Base-by-base conservation (phyloP, 257 asterid genomes). In the Petunia axillaris region DNA sequence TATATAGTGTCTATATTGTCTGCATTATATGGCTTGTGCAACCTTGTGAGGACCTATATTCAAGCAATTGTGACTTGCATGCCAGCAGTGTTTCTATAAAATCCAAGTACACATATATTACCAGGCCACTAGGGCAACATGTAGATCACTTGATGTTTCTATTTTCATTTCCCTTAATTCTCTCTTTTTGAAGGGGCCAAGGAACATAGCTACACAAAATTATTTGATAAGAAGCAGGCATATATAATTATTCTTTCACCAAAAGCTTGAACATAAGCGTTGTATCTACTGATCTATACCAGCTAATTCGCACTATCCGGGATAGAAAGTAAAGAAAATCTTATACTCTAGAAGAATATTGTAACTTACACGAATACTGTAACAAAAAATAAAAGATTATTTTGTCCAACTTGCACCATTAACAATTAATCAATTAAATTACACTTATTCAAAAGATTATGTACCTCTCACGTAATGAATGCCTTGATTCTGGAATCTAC, bases 401-500 rank as follows among this genome's bases (percentile, higher is more conserved):
- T 40, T 41, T 66, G 36, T 13, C 52, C 75, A 15, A 67, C 54
- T 67, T 67, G 75, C 38, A 67, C 54, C 75, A 41, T n/a, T 40
- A 15, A 66, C 14, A 66, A 15, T 2, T 66, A 66, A 66, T 66
- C 41, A 66, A 16, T 66, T 40, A 66, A 66, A 40, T 14, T 66
- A 6, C 37, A 15, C 53, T 40, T 41, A 67, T 41, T 48, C 54
- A 41, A 67, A 67, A 4, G 35, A 66, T 41, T 15, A 15, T 15
- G 37, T 25, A 39, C 3, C 25, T 0, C 25, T 25, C 25, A 25
- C 0, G 25, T 25, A 25, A 25, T 25, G 25, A 25, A 25, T 25
- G 25, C 25, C 10, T 38, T 38, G 40, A 43, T 64, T 65, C 36
- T 65, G 8, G 7, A 14, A 39, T 65, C 35, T 39, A 0, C 57